Evolutionary conservation across 331 rosid genomes (phyloP), one percentile per base, ranked within the genome.

Genomic region (Erythrophleum ivorense): DNA sequence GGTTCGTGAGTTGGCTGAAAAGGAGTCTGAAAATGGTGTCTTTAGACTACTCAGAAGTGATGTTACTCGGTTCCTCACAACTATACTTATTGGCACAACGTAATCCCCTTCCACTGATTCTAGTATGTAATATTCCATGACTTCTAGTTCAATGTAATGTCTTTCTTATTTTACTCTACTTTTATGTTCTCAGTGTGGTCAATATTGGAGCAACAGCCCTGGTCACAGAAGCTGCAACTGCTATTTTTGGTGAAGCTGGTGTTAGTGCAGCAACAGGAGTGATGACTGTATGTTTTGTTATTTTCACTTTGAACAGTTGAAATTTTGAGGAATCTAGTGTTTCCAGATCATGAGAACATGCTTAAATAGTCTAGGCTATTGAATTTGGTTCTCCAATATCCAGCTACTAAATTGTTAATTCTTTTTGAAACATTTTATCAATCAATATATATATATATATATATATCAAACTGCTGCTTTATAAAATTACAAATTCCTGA

Each of bases 71-170:
- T 96, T 96, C 87, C 97, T 96, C 80, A 92, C 99, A 68, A 96
- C 99, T 77, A 94, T 96, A 90, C 94, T 96, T 58, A 96, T 96
- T 64, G 99, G 99, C 95, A 96, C 99, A 86, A 96, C 97, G 99
- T 94, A 94, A 78, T 88, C 43, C 57, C 63, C 87, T 75, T 88
- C 82, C 70, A 19, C 34, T 60, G 29, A 55, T 75, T 88, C 67
- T 85, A 50, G 54, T 63, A 60, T 63, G 36, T 57, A 63, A 62
- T 16, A 54, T 69, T 75, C 74, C 7, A 15, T 66, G 76, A 29
- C 53, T 78, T 83, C 48, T 29, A 71, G 48, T 70, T 81, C 66
- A 60, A 74, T 50, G 33, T 53, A 38, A 21, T 52, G 38, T 78
- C 79, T 84, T 85, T 88, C 89, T 88, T 84, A 87, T 90, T 84